These are phyloP conservation scores for Citrus mangshanensis DNA, from an alignment of 345 rosid genomes.

Conservation along the genomic window DNA sequence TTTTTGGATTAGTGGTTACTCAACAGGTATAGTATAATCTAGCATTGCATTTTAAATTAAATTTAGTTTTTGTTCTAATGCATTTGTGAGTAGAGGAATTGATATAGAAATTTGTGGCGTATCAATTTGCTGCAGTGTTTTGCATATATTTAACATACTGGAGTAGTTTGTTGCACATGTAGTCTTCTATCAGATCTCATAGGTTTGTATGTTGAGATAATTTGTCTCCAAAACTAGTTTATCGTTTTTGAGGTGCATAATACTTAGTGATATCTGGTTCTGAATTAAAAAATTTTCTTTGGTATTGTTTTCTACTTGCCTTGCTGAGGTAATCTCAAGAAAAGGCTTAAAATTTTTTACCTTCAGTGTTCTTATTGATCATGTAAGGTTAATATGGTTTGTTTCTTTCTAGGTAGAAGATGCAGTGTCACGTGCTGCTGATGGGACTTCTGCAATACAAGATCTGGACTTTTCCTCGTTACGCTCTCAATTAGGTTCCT, in stretches of 20 bases:
- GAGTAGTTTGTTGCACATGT: background rate
- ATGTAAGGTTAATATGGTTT: background rate
- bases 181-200: background rate
- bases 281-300: background rate
- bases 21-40: background rate
- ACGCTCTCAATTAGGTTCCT: slow-evolving; percentile 74
- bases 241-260: background rate
- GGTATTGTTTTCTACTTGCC: background rate
- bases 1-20: background rate
- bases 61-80: background rate
- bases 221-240: background rate
- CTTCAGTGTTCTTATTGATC: background rate
- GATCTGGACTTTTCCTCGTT: slow-evolving; percentile 71
- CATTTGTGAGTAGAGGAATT: background rate
- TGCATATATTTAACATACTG: background rate
- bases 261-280: background rate
- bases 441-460: slow-evolving; percentile 62
- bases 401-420: slow-evolving; percentile 65
- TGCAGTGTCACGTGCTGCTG: slow-evolving; percentile 80
- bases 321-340: background rate
- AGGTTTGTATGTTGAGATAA: background rate
- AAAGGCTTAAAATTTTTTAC: background rate
- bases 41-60: background rate
- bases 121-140: background rate
- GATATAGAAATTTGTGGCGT: background rate